phyloP scores from a whole-genome alignment of 2,329 filamentous ascomycete genomes.

The Tolypocladium inflatum region DNA sequence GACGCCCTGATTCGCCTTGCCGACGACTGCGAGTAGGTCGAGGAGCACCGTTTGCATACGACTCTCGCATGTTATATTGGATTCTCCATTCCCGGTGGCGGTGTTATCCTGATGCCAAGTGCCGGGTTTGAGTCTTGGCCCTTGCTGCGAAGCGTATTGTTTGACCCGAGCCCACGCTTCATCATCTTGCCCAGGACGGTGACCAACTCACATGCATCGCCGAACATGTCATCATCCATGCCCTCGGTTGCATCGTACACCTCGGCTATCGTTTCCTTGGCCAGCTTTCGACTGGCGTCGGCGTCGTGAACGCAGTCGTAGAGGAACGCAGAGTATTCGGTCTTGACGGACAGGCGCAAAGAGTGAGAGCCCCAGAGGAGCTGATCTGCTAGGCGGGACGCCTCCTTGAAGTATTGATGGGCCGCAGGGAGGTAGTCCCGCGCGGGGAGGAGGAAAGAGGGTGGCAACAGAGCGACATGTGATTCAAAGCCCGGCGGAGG shows the following conservation, averaged over 20 bases:
- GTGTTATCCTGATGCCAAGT: conserved; percentile 9
- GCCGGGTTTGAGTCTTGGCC: conserved; percentile 19
- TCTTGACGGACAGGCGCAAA: conserved; percentile 76
- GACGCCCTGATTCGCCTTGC: background rate
- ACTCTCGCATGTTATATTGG: conserved; percentile 22
- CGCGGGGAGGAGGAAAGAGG: conserved; percentile 71
- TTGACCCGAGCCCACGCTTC: conserved; percentile 54
- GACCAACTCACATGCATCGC: conserved; percentile 82
- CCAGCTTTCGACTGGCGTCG: conserved; percentile 65
- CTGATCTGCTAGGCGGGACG: conserved; percentile 61
- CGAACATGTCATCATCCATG: conserved; percentile 92
- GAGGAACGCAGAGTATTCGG: conserved; percentile 86
- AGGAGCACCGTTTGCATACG: background rate
- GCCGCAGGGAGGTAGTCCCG: conserved; percentile 78
- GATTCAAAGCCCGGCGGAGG: conserved; percentile 45
- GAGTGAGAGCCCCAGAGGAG: conserved; percentile 84
- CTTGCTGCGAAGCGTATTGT: conserved; percentile 21
- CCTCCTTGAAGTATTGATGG: conserved; percentile 70
- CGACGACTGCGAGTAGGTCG: background rate
- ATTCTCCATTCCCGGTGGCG: conserved; percentile 32
- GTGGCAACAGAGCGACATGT: conserved; percentile 30
- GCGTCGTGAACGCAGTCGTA: conserved; percentile 87
- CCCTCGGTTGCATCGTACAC: conserved; percentile 87
- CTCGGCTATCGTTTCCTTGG: conserved; percentile 75
- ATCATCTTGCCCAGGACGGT: conserved; percentile 82